phyloP scores from a whole-genome alignment of 345 rosid species.

The Linum lewisii region DNA sequence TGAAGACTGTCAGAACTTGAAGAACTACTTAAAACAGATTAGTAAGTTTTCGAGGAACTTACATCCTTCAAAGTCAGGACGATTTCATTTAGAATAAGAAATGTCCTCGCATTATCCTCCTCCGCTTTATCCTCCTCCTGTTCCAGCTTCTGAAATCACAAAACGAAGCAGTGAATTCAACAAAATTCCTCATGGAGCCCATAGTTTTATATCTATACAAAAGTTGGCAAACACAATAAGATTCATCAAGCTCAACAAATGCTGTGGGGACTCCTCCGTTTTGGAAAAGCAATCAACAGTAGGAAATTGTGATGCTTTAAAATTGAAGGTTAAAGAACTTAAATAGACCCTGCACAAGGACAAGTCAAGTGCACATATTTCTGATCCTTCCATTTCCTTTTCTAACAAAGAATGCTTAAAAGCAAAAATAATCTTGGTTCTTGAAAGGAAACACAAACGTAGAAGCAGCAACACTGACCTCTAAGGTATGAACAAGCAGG shows the following conservation, averaged over 20 bases:
- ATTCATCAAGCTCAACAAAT: not conserved
- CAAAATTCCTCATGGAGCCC: not conserved
- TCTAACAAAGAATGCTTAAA: not conserved
- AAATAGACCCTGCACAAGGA: not conserved
- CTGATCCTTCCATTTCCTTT: too few species aligned
- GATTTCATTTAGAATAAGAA: conserved; percentile 84
- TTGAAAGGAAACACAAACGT: not conserved
- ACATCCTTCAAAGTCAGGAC: conserved; percentile 80
- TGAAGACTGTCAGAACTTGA: too few species aligned
- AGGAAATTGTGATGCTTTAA: too few species aligned
- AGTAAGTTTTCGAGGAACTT: conserved; percentile 21
- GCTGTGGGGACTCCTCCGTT: not conserved
- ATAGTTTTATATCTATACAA: not conserved
- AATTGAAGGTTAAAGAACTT: not conserved
- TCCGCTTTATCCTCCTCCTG: conserved; percentile 37
- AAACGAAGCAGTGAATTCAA: conserved; percentile 2
- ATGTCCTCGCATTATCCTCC: conserved; percentile 65
- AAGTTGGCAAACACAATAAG: not conserved
- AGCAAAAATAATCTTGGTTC: not conserved
- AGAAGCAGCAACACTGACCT: conserved; percentile 32
- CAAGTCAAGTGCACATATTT: not conserved
- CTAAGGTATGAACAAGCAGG: conserved; percentile 55
- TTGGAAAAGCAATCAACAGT: too few species aligned
- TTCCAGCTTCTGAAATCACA: conserved; percentile 43
- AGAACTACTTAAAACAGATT: conserved; percentile 1